A percentile compares a stretch with the other conserved stretches of the same genome.
These are phyloP conservation scores for Colletotrichum sp. DNA, from an alignment of 2,329 filamentous ascomycete genomes.

Conservation along the genomic window DNA sequence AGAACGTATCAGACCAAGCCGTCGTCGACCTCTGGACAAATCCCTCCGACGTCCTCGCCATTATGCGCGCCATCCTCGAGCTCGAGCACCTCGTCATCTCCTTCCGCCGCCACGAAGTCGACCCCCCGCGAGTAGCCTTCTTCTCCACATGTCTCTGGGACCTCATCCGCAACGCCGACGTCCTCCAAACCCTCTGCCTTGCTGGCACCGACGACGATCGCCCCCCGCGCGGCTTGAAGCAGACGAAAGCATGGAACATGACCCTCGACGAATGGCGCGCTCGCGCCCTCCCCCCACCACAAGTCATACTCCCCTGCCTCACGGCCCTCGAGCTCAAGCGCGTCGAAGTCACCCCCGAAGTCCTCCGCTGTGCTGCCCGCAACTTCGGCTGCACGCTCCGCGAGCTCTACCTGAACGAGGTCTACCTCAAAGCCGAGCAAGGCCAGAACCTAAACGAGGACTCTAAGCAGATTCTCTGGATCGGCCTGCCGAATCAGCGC, in stretches of 20 bases:
- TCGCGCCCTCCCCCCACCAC: conserved; percentile 41
- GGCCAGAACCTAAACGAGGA: conserved; percentile 35
- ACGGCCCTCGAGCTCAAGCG: conserved; percentile 49
- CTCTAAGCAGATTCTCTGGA: conserved; percentile 44
- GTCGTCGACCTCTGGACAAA: conserved; percentile 56
- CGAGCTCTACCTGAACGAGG: conserved; percentile 51
- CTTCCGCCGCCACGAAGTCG: conserved; percentile 48
- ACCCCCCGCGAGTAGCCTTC: conserved; percentile 29
- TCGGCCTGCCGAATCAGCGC: conserved; percentile 48
- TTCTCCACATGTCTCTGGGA: conserved; percentile 56
- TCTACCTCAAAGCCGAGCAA: conserved; percentile 49
- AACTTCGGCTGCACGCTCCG: conserved; percentile 42
- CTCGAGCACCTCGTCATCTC: conserved; percentile 53
- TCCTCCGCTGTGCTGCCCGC: conserved; percentile 37
- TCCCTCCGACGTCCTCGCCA: conserved; percentile 54
- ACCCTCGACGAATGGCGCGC: conserved; percentile 44
- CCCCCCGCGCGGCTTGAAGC: conserved; percentile 39
- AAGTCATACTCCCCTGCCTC: conserved; percentile 40
- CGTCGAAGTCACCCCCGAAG: conserved; percentile 41
- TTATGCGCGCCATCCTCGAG: conserved; percentile 44
- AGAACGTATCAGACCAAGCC: conserved; percentile 54
- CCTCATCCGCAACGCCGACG: conserved; percentile 48
- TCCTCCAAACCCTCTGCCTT: conserved; percentile 52
- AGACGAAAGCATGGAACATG: conserved; percentile 40
- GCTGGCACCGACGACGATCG: conserved; percentile 49